Percentiles rank a stretch among this genome's conserved stretches.
These are phyloP conservation scores for Fusarium phyllophilum DNA, from an alignment of 2,329 filamentous ascomycete genomes.

Conservation along the genomic window DNA sequence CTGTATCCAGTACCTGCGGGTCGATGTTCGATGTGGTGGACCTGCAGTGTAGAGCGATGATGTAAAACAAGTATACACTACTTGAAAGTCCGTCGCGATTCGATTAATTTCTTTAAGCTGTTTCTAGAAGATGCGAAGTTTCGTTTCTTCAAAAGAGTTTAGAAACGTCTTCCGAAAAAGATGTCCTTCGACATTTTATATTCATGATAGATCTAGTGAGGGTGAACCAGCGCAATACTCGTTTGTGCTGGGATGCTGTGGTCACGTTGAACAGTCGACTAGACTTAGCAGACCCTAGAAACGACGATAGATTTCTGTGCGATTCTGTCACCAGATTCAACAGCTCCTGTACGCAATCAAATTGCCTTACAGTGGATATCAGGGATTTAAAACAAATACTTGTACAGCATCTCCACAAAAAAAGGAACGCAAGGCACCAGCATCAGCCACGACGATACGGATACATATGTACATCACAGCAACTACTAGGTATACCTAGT, in stretches of 20 bases:
- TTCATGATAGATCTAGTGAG: not conserved
- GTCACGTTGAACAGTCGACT: slow-evolving; percentile 21
- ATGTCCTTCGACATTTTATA: slow-evolving; percentile 2
- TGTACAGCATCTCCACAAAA: slow-evolving; percentile 18
- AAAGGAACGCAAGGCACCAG: slow-evolving; percentile 23
- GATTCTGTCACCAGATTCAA: slow-evolving; percentile 30
- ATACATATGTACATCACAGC: not conserved
- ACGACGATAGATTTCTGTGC: slow-evolving; percentile 37
- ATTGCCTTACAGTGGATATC: slow-evolving; percentile 24
- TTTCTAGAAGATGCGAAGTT: slow-evolving; percentile 28
- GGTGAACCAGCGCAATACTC: not conserved
- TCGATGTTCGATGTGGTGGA: not conserved
- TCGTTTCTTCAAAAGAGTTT: not conserved
- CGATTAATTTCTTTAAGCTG: slow-evolving; percentile 7
- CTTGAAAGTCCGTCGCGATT: not conserved
- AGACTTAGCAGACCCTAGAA: slow-evolving; percentile 27
- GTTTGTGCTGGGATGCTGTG: slow-evolving; percentile 5
- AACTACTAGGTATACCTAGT: not conserved
- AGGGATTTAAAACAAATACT: slow-evolving; percentile 18
- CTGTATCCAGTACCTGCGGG: slow-evolving; percentile 32
- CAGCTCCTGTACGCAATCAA: slow-evolving; percentile 24
- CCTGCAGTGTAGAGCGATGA: slow-evolving; percentile 8
- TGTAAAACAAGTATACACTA: slow-evolving; percentile 34
- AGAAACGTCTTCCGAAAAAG: not conserved
- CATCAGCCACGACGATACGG: slow-evolving; percentile 9